Base-by-base conservation (phyloP, 2,329 filamentous ascomycete species). In the Dothideomycetes sp. region DNA sequence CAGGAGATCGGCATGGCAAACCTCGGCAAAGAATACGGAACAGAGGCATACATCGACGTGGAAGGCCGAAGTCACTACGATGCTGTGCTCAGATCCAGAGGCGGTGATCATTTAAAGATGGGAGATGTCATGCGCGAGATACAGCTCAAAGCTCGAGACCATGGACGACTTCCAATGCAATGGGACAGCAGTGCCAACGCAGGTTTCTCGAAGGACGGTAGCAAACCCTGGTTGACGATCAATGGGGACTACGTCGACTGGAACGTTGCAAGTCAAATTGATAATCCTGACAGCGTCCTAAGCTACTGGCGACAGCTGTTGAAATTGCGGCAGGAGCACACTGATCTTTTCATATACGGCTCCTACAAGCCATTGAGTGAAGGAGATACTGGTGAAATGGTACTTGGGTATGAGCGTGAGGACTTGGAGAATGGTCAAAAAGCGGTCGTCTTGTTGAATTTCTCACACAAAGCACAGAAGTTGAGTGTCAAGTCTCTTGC, bases 81-180 rank as follows among this genome's bases (percentile, higher is more conserved):
- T 0, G 67, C 68, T 10, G 64, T 67, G 0, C 46, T 61, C 1
- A 53, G 57, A n/a, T 61, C 50, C 6, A 49, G 51, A 11, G 45
- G 53, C 17, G 49, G 66, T 1, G 64, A 68, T 39, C 47, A 45
- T 7, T 38, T 45, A 3, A 41, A 44, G 23, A 44, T 47, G 43
- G 32, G 29, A n/a, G 43, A 46, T 25, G 47, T 47, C 13, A 41
- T 45, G 40, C 35, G 24, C 4, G 47, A 38, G 9, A 18, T 77
- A 49, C 70, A 72, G 48, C 64, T 65, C 47, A 76, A 74, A 54
- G 74, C 70, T 4, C 55, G 81, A 19, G 81, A 85, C 58, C 82
- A 85, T 56, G 75, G 73, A 6, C 68, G 81, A 38, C 75, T 76
- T 1, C 80, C 80, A 0, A 78, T 85, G 57, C 79, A 82, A 53